Evolutionary conservation across 169 alveolate species (phyloP), one percentile per base, ranked within the genome.

Genomic region (Cryptosporidium canis): DNA sequence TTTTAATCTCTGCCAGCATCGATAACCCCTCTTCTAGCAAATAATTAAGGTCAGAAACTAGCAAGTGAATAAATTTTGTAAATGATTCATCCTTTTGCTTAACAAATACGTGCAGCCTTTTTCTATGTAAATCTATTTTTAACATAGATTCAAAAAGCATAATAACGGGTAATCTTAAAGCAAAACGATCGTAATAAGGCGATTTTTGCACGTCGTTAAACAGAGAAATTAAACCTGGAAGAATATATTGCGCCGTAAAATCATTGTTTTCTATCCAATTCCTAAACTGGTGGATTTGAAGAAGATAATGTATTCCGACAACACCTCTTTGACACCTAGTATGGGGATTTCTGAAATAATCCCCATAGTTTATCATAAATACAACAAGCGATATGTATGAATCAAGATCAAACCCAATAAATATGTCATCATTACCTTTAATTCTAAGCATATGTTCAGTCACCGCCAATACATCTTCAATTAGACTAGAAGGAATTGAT

Each of bases 1-100:
- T 93, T 44, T 94, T 91, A 12, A 95, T 93, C 83, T 95, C 97
- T 2, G 97, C 90, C 12, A 95, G 92, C 58, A 92, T 93, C 31
- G 96, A 91, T 33, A 95, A 93, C 7, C 95, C 97, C 83, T 95
- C 97, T 67, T 95, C 97, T 35, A 95, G 93, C 12, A 95, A 82
- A 71, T 93, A 92, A 45, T 94, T 87, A 31, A 94, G 94, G 91
- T 95, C 97, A 44, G 92, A 93, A 55, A 95, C 93, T 33, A 95
- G 91, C 82, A 95, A 92, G 72, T 95, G 97, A 70, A 95, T 91
- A 83, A 95, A 84, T 31, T 95, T 96, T n/a, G 95, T 94, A 68
- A 94, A 95, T 44, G 91, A 67, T 83, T 95, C 95, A 71, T 90
- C 91, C 53, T 90, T 92, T 37, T 91, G 61, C 44, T 90, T 92